Base-by-base conservation (phyloP, 768 basidiomycete genomes). In the Sporobolomyces roseus region DNA sequence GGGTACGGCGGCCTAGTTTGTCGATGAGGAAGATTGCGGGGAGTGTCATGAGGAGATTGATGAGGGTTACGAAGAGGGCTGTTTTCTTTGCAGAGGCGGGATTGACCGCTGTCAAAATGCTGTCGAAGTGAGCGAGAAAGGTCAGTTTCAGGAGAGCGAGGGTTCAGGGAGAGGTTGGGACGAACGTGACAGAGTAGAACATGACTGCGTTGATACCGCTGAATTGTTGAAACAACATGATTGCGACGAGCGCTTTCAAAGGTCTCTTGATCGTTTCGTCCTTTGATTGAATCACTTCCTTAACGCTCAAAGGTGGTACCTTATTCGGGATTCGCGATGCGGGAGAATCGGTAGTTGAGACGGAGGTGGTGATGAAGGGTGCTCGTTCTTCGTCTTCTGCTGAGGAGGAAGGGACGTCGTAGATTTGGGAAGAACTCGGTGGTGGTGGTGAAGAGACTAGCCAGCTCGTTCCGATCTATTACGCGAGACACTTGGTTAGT, bases 171-270 rank as follows among this genome's bases (percentile, higher is more conserved):
- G 2, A 9, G 16, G 3, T 29, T 23, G 43, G 54, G 30, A 58
- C 58, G 25, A 10, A 32, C 29, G 27, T 51, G 25, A 36, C 54
- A 4, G 45, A 19, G 32, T 48, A 38, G 38, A 48, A 53, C 29
- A 64, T 17, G 38, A 68, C 68, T 0, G 73, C 73, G 54, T 74
- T 91, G 75, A 90, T 87, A 23, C 89, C 89, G 13, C 63, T 88
- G 35, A 90, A 56, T 77, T 92, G 90, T 72, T 91, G 90, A 32
- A 85, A 84, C 25, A 86, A 68, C 89, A 90, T 91, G 2, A 84
- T 85, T 68, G 86, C 83, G 67, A 84, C 84, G 9, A 90, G 82
- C 48, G 87, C 86, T 23, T 84, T 76, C 35, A 91, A 81, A 7
- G 90, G 87, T 64, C 78, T 82, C 49, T 85, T 82, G 33, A 89